These are phyloP conservation scores for Amorphotheca resinae DNA, from an alignment of 495 filamentous ascomycete species.

Conservation along the genomic window DNA sequence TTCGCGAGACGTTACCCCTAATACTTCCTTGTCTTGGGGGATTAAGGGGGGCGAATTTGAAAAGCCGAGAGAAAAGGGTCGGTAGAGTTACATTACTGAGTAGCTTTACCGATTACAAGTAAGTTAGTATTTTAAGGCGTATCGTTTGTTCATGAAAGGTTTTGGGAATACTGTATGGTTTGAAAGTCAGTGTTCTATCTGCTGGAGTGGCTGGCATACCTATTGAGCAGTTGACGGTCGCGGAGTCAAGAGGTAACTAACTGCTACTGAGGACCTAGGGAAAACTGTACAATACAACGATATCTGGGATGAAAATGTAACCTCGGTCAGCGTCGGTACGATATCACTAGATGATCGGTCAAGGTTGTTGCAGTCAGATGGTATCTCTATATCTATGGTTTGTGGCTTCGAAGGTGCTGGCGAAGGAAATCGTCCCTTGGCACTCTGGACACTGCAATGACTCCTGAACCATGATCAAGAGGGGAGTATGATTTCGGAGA, in stretches of 20 bases:
- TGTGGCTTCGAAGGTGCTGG: constrained; percentile 4
- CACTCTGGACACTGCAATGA: constrained; percentile 1
- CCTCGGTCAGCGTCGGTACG: not conserved
- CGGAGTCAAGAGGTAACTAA: constrained; percentile 4
- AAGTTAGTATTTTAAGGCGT: too few relatives aligned
- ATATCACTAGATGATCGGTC: not conserved
- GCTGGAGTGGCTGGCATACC: constrained; percentile 5
- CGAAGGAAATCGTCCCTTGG: constrained; percentile 10
- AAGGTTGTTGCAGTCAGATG: not conserved
- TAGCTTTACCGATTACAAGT: too few relatives aligned
- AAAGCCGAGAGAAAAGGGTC: too few relatives aligned
- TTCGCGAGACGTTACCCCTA: too few relatives aligned
- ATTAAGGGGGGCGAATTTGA: too few relatives aligned
- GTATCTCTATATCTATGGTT: constrained; percentile 6
- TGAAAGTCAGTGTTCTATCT: too few relatives aligned
- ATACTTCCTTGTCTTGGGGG: too few relatives aligned
- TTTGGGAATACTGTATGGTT: too few relatives aligned
- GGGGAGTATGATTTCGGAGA: constrained; percentile 8
- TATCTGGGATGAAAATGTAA: constrained; percentile 5
- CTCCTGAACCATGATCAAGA: constrained; percentile 8
- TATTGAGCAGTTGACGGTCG: constrained; percentile 6
- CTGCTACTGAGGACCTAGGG: constrained; percentile 9
- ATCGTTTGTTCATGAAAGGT: too few relatives aligned
- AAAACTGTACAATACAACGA: constrained; percentile 11
- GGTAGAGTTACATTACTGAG: too few relatives aligned